Evolutionary conservation across 768 basidiomycete species (phyloP), one percentile per base, ranked within the genome.

Genomic region (Mycena metata): DNA sequence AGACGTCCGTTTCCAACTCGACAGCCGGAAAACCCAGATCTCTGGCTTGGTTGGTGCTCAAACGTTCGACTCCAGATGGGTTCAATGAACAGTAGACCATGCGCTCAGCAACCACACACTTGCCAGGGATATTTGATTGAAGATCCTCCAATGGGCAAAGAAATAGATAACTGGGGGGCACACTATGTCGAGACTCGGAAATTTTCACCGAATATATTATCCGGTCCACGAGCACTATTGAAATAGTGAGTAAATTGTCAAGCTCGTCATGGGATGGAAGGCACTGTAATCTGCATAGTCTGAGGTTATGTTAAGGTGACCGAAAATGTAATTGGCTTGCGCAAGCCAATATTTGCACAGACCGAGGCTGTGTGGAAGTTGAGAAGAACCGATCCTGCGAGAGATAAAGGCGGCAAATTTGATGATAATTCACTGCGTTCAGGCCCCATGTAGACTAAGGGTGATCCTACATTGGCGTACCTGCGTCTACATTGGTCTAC

Each of bases 321-420:
- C 15, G 47, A 60, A 60, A 42, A 60, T 50, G 26, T 60, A 36
- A 35, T 60, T 60, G 3, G 59, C 59, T n/a, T 60, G 59, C 36
- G 43, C 45, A 26, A 47, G 26, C 59, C 59, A 60, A 9, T 24
- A 47, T 47, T n/a, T 47, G 46, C 21, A n/a, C n/a, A n/a, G n/a
- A n/a, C n/a, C n/a, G n/a, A n/a, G n/a, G n/a, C n/a, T 24, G 46
- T n/a, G 21, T 47, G 16, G 46, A 47, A 47, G 24, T 5, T 47
- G 46, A 47, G 21, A 39, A 58, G 41, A 26, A 33, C 46, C 41
- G 46, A 47, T 47, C 46, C 23, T 47, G 21, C 24, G 21, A 23
- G 21, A 47, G 46, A 47, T 47, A 23, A 16, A 23, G 46, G 46
- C 46, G 21, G 46, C 46, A 47, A 47, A 47, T 47, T 10, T 23